Base-by-base conservation (phyloP, 148 eudicot genomes). In the Rheum nobile region DNA sequence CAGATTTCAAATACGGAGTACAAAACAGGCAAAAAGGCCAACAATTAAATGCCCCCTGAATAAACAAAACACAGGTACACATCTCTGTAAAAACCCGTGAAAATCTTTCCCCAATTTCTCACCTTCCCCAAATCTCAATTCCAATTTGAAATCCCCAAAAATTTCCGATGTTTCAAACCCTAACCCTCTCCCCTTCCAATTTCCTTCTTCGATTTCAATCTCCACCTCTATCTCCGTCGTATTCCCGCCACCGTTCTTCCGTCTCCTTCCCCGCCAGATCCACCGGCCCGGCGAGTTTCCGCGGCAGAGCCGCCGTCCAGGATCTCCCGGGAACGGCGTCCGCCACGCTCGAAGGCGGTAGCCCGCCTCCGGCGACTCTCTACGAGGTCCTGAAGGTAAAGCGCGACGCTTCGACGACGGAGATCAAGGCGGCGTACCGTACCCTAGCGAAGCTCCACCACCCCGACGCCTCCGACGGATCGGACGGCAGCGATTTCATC, bases 381-480 rank as follows among this genome's bases (percentile, higher is more conserved):
- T 65, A 65, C 70, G 70, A 65, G n/a, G 70, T 65, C 11, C 41
- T 65, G 10, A 65, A 17, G 41, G 70, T 65, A 41, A 32, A 32
- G 0, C 70, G 70, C 70, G 70, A 80, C 77, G 95, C 95, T 0
- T 86, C 95, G 6, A 29, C 76, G 50, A 13, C 52, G 37, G 95
- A 90, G 81, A 88, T 90, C 32, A 90, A 90, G 74, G 54, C 86
- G 43, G 95, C 91, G 9, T 90, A 86, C 74, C 80, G 95, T 11
- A 82, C 55, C 48, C 72, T 90, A 39, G 95, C 91, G 8, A 90
- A 90, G 83, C 35, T 77, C 48, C 85, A 82, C 73, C 91, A 90
- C n/a, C 96, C 91, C 12, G 96, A 88, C 43, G 85, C 78, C 11
- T 31, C 70, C 70, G 70, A 65, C 70, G 59, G 24, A 54, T 78